A percentile compares a stretch with the other conserved stretches of the same genome.
phyloP scores from a whole-genome alignment of 2,329 filamentous ascomycete species.

The Aspergillus hortae region DNA sequence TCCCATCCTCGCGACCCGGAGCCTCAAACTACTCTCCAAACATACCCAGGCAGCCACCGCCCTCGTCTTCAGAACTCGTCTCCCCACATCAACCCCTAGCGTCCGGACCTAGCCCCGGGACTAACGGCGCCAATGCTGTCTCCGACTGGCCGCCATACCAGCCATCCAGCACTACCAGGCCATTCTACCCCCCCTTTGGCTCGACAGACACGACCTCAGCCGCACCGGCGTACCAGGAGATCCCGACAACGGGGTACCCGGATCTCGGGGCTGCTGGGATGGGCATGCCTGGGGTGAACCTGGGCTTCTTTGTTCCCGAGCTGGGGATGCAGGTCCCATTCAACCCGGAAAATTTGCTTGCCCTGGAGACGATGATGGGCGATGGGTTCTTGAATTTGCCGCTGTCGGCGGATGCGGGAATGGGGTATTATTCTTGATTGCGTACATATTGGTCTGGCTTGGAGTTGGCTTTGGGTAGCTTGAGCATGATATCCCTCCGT shows the following conservation, averaged over 20 bases:
- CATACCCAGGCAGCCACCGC: conserved; percentile 1
- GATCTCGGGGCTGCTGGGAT: conserved; percentile 14
- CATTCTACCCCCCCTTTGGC: not conserved
- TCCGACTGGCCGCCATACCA: not conserved
- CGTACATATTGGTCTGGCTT: not conserved
- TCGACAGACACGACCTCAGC: not conserved
- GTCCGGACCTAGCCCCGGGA: conserved; percentile 1
- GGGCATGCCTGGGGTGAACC: conserved; percentile 16
- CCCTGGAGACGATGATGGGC: conserved; percentile 30
- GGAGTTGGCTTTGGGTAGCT: not conserved
- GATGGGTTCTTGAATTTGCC: conserved; percentile 30
- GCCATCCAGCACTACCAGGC: no score
- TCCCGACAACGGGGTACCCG: conserved; percentile 9
- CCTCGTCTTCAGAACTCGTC: not conserved
- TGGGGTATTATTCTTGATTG: conserved; percentile 18
- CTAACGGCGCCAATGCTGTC: not conserved
- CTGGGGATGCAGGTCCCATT: conserved; percentile 24
- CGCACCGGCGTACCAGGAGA: not conserved
- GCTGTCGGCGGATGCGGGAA: conserved; percentile 21
- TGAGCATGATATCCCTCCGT: not conserved
- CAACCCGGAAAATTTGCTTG: conserved; percentile 27
- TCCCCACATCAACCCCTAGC: conserved; percentile 8
- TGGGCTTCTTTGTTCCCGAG: conserved; percentile 21
- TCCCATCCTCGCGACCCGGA: not conserved
- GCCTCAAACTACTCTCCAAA: not conserved